Conservation (phyloP, 352 stramenopile genomes). For the Phytophthora podocarpi region DNA sequence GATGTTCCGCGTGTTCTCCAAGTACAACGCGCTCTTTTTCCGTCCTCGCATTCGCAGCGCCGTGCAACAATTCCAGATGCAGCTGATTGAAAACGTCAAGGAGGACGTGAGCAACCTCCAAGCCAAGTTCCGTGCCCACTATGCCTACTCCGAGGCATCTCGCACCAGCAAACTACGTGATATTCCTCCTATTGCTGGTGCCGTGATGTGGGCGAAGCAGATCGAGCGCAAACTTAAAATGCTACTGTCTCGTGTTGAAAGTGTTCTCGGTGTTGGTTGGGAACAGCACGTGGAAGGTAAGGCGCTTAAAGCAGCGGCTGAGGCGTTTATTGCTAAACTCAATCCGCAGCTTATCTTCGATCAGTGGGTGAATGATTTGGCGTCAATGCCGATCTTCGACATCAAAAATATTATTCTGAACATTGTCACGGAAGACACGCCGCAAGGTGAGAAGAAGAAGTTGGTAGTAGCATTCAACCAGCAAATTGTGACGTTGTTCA, state of each 20-base stretch:
- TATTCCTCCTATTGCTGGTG: slow-evolving; percentile 97
- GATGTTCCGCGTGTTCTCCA: slow-evolving; percentile 97
- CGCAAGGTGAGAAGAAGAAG: slow-evolving; percentile 75
- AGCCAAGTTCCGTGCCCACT: slow-evolving; percentile 94
- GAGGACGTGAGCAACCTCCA: slow-evolving; percentile 97
- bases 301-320: slow-evolving; percentile 91
- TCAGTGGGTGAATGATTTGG: slow-evolving; percentile 93
- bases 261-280: slow-evolving; percentile 97
- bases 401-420: slow-evolving; percentile 93
- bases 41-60: slow-evolving; percentile 94
- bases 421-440: slow-evolving; percentile 84
- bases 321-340: slow-evolving; percentile 88
- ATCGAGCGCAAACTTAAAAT: slow-evolving; percentile 99
- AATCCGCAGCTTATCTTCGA: slow-evolving; percentile 94
- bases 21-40: slow-evolving; percentile 98
- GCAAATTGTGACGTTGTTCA: slow-evolving; percentile 97
- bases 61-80: slow-evolving; percentile 99
- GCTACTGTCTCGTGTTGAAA: slow-evolving; percentile 96
- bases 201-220: slow-evolving; percentile 99
- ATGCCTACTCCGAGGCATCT: slow-evolving; percentile 96
- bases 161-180: slow-evolving; percentile 95
- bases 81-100: slow-evolving; percentile 98
- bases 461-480: slow-evolving; percentile 96
- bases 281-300: slow-evolving; percentile 97
- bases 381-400: slow-evolving; percentile 90